Conservation (phyloP, 768 basidiomycete genomes). For the Pleurotus eryngii region DNA sequence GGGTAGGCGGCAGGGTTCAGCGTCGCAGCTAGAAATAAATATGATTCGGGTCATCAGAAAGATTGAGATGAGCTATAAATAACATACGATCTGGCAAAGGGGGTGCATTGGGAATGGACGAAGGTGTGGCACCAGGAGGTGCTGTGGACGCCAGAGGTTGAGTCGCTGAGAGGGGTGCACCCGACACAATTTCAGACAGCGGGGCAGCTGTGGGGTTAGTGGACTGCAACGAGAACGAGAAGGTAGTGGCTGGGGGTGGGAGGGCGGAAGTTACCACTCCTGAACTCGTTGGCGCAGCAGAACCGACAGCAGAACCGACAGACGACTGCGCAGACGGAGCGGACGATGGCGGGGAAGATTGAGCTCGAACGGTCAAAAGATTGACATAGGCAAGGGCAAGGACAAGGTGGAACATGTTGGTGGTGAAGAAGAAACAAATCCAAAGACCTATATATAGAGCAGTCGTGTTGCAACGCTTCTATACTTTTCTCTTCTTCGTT, state of each 20-base stretch:
- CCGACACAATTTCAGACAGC: conserved; percentile 44
- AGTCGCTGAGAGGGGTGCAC: conserved; percentile 40
- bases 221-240: conserved; percentile 41
- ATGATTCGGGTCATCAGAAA: neutral
- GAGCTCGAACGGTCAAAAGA: conserved; percentile 8
- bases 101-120: conserved; percentile 54
- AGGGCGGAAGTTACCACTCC: conserved; percentile 13
- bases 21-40: conserved; percentile 29
- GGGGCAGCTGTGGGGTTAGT: conserved; percentile 64
- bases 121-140: conserved; percentile 48
- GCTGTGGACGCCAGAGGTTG: conserved; percentile 42
- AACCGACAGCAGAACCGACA: neutral
- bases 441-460: conserved; percentile 7
- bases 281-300: too few relatives aligned
- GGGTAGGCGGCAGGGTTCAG: conserved; percentile 61
- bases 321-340: conserved; percentile 15
- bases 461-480: conserved; percentile 17
- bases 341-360: conserved; percentile 4
- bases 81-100: conserved; percentile 50
- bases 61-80: conserved; percentile 1
- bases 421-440: conserved; percentile 14
- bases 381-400: conserved; percentile 2
- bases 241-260: conserved; percentile 28
- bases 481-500: conserved; percentile 69
- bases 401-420: conserved; percentile 5